Evolutionary conservation across 495 filamentous ascomycete genomes (phyloP), one percentile per base, ranked within the genome.

Genomic region (Penicillium taxi): DNA sequence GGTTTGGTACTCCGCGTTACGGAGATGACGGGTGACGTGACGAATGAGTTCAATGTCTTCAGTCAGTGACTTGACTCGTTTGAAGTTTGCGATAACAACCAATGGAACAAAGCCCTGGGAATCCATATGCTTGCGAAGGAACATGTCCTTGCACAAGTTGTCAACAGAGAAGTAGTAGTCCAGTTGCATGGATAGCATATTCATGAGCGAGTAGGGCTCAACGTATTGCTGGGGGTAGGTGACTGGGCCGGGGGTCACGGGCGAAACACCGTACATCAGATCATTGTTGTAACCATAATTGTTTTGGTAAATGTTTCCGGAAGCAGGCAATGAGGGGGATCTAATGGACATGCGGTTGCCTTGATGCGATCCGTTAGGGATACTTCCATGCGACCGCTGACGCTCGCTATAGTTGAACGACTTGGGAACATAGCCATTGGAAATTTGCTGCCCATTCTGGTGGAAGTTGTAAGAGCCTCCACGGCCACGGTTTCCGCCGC

Each of bases 161-260:
- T 96, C 87, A 6, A 94, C 73, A 0, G 89, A 96, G 63, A 98
- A 91, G 58, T 96, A 98, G 63, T 96, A 96, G 48, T 56, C 53
- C 61, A 96, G 63, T 59, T 96, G 89, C 52, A 76, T 69, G 32
- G 70, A 70, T 9, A 82, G 72, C 66, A 77, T 72, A 32, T 45
- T 47, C 36, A 81, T 64, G 11, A 82, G 47, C 11, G 70, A 61
- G 38, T 64, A 72, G 7, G 67, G 67, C 39, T 78, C 78, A 52
- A 75, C 56, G 44, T 73, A 81, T 15, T 70, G 61, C 45, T 69
- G 71, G 21, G 75, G 48, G n/a, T 78, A 74, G 33, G 64, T 77
- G 71, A 85, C 78, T 4, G 67, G 60, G 9, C 60, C 65, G 21
- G 79, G 58, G 39, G 77, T 75, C 44, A 73, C 58, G 27, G 59